phyloP scores from a whole-genome alignment of 257 asterid genomes.

The Solanum piurae region DNA sequence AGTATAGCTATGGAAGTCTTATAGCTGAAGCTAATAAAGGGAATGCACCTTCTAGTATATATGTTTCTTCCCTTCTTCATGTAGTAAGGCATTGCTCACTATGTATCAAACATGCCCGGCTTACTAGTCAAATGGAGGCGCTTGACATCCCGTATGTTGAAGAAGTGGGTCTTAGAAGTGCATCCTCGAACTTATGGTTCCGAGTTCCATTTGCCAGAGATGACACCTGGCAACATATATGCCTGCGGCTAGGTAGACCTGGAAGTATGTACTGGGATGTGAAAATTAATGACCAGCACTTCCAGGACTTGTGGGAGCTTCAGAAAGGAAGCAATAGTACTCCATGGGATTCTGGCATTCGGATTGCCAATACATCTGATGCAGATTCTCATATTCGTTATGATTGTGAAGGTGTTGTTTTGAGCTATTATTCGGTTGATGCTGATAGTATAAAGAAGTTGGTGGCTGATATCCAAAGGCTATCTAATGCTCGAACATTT shows the following conservation, averaged over 20 bases:
- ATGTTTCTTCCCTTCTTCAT: conserved; percentile 74
- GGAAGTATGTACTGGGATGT: conserved; percentile 99
- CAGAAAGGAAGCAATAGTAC: conserved; percentile 71
- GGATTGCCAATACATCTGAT: conserved; percentile 95
- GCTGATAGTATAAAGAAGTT: conserved; percentile 81
- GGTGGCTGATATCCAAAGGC: conserved; percentile 89
- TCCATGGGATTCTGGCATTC: conserved; percentile 91
- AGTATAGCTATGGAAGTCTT: conserved; percentile 53
- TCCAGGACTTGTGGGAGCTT: conserved; percentile 91
- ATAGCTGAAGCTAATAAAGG: conserved; percentile 89
- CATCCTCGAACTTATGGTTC: conserved; percentile 91
- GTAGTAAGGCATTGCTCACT: conserved; percentile 91
- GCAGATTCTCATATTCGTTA: conserved; percentile 91
- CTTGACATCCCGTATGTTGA: conserved; percentile 89
- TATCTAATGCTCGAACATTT: conserved; percentile 85
- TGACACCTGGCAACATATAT: conserved; percentile 77
- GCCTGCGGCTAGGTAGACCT: conserved; percentile 93
- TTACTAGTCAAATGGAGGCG: conserved; percentile 95
- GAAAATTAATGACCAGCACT: conserved; percentile 77
- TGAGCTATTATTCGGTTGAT: conserved; percentile 86
- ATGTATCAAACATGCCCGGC: conserved; percentile 89
- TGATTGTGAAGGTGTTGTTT: conserved; percentile 90
- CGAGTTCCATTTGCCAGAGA: conserved; percentile 86
- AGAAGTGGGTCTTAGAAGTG: conserved; percentile 86
- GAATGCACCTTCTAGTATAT: conserved; percentile 66